phyloP scores from a whole-genome alignment of 345 rosid genomes.

The Populus alba region DNA sequence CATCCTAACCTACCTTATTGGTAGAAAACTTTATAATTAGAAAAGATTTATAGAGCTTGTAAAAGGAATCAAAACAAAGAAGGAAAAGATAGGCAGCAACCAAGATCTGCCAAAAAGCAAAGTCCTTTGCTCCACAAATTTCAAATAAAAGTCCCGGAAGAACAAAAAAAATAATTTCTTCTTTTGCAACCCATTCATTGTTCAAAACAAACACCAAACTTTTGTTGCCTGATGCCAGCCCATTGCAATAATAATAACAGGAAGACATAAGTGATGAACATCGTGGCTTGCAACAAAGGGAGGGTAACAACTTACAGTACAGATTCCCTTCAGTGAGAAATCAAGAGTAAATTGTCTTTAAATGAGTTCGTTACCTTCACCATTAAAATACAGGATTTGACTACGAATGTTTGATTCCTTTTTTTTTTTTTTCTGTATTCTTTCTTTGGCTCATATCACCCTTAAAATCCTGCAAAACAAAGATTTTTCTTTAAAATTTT shows the following conservation, averaged over 20 bases:
- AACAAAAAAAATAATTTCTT: not conserved
- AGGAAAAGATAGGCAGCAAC: not conserved
- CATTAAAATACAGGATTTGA: not conserved
- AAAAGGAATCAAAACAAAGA: constrained; percentile 2
- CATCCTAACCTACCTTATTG: constrained; percentile 20
- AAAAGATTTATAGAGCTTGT: not conserved
- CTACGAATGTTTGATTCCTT: not conserved
- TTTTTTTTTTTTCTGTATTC: not conserved
- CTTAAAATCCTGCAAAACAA: not conserved
- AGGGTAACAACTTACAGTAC: not conserved
- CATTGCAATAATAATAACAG: not conserved
- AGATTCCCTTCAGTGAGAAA: not conserved
- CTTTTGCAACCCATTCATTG: not conserved
- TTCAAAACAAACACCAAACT: not conserved
- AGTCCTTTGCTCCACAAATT: not conserved
- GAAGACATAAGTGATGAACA: not conserved
- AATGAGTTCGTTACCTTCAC: not conserved
- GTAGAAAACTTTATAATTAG: constrained; percentile 13
- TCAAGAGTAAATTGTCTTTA: not conserved
- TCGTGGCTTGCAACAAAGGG: not conserved
- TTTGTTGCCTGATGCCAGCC: not conserved
- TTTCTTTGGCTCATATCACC: not conserved
- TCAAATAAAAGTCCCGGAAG: not conserved
- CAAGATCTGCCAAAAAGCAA: not conserved
- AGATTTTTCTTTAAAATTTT: not conserved